phyloP scores from a whole-genome alignment of 805 yeast species.

The Metschnikowia santaceciliae region DNA sequence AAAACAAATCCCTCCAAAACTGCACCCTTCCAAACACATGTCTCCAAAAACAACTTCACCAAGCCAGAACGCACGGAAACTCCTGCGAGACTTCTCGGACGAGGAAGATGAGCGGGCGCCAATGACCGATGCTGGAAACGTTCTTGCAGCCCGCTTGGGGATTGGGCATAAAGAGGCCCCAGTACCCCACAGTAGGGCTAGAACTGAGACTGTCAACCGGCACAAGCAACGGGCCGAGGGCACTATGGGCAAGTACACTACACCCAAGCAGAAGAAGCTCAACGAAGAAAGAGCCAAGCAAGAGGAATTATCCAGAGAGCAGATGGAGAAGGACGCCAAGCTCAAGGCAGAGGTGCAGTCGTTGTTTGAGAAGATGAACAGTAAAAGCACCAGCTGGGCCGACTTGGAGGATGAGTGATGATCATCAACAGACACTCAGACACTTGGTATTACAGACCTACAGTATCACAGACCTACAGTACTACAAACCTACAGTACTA shows the following conservation, averaged over 20 bases:
- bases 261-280: slow-evolving; percentile 12
- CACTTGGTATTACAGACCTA: too few species aligned
- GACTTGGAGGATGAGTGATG: slow-evolving; percentile 24
- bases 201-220: background rate
- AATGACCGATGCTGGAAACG: slow-evolving; percentile 29
- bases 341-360: slow-evolving; percentile 25
- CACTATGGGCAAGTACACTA: slow-evolving; percentile 6
- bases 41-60: background rate
- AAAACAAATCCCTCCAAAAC: background rate
- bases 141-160: slow-evolving; percentile 31
- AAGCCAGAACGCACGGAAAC: background rate
- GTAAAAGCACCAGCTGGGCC: slow-evolving; percentile 31
- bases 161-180: background rate
- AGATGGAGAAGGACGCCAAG: slow-evolving; percentile 17
- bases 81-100: background rate
- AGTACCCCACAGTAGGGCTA: background rate
- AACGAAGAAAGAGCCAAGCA: slow-evolving; percentile 7
- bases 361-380: slow-evolving; percentile 27
- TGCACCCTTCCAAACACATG: background rate
- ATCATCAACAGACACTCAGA: background rate
- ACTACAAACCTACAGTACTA: too few species aligned
- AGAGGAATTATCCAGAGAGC: slow-evolving; percentile 6
- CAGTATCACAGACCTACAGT: too few species aligned
- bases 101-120: slow-evolving; percentile 19
- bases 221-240: background rate